Evolutionary conservation across 306 rosid species (phyloP), one percentile per base, ranked within the genome.

Genomic region (Begonia fuchsioides): DNA sequence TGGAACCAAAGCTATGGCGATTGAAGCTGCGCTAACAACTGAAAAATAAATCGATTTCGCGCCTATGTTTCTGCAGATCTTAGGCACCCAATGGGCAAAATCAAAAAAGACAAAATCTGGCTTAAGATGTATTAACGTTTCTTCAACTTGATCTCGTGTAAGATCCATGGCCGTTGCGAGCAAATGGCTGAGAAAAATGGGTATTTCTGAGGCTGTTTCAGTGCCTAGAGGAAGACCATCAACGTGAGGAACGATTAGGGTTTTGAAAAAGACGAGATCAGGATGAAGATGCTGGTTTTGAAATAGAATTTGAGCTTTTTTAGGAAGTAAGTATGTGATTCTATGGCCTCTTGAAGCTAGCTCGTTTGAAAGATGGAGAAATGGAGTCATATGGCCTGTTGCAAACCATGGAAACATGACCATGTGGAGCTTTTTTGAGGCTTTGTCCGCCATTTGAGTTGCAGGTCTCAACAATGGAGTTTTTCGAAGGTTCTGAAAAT

Each of bases 361-460:
- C 53, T 80, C 65, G 57, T 76, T 80, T 2, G 78, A 19, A 9
- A 80, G 70, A 43, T 80, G 74, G 32, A 73, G 54, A 17, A 19
- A 70, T 1, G 88, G 78, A 3, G 71, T 75, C 59, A 80, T 69
- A 51, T 80, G 88, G 8, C 83, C 81, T 0, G 47, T 60, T 14
- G 83, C 83, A 9, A 72, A 51, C 83, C 88, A 80, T 60, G 83
- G 81, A 16, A 70, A 43, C 81, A 76, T 73, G 3, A 59, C 53
- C 8, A 69, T 32, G 52, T 75, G 75, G 14, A 63, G 56, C 17
- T 60, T 52, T 8, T 47, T 2, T n/a, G n/a, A 5, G 13, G 9
- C 14, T 20, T 44, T 15, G n/a, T 0, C 44, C 35, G 11, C 15
- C 15, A 12, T 49, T 20, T 20, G 32, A 20, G 32, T 20, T 20